Evolutionary conservation across 108 stramenopile genomes (phyloP), one percentile per base, ranked within the genome.

Genomic region (Schizochytrium sp.): DNA sequence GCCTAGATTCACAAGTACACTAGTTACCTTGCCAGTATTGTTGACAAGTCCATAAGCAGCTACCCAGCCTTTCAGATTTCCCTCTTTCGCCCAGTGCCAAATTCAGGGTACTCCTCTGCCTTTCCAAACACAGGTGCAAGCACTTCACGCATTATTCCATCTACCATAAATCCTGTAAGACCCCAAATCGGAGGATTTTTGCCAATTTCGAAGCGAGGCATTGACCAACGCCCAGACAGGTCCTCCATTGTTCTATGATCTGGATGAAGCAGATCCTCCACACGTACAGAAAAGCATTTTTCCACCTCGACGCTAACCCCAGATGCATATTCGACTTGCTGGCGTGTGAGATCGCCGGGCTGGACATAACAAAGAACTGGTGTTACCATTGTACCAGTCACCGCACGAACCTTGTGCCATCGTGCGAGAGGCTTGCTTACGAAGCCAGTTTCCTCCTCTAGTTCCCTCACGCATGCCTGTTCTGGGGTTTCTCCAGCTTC

Each of bases 341-440:
- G 12, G 2, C 50, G 28, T 38, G 50, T 38, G 10, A 89, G 0
- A 8, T 89, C 88, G 0, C 64, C 64, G 38, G 41, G 69, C 38
- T 89, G 69, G 15, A 89, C 40, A 17, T 46, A 72, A 40, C 88
- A 61, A 8, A 89, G 38, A 8, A 89, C 72, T 19, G 88, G 88
- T 49, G 88, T 89, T 28, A 89, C 88, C 46, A 61, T 61, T 2
- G 88, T 89, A 4, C 88, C 88, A 4, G 88, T 89, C 50, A 89
- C 88, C 7, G 88, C 88, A 46, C 88, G 46, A 49, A 89, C 88
- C 1, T 89, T 44, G 12, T 72, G 88, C 61, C 88, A 89, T 42
- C 61, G 61, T 42, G 61, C 50, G 44, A 89, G 13, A 2, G 88
- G 12, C 28, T 69, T n/a, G 19, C 41, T 72, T 4, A 61, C 7